Conservation (phyloP, 2,329 filamentous ascomycete genomes). For the Xylariaceae sp. region DNA sequence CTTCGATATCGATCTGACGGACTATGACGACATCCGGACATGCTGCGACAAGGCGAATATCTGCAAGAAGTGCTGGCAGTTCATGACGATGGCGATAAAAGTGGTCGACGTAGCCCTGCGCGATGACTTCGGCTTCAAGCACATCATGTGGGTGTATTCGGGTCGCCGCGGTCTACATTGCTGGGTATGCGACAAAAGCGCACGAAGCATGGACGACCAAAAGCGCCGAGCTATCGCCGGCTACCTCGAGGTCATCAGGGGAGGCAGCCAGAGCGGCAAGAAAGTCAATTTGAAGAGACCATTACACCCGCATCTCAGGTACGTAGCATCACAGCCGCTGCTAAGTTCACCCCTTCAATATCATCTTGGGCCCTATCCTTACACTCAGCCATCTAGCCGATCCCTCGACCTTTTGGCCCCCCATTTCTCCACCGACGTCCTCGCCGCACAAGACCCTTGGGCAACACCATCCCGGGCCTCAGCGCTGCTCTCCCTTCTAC, state of each 20-base stretch:
- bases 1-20: constrained; percentile 99
- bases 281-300: constrained; percentile 80
- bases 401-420: constrained; percentile 80
- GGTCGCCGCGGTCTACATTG: constrained; percentile 95
- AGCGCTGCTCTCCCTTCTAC: constrained; percentile 77
- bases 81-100: constrained; percentile 97
- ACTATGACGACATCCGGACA: constrained; percentile 94
- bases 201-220: constrained; percentile 78
- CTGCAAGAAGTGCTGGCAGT: constrained; percentile 91
- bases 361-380: too few relatives aligned
- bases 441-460: constrained; percentile 86
- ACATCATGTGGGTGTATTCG: constrained; percentile 98
- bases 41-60: constrained; percentile 94
- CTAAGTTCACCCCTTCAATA: neutral
- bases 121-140: constrained; percentile 94
- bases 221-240: constrained; percentile 80
- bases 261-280: constrained; percentile 80
- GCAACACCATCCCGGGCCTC: constrained; percentile 63
- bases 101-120: constrained; percentile 82
- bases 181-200: constrained; percentile 92
- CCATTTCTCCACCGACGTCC: constrained; percentile 79
- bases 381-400: constrained; percentile 43
- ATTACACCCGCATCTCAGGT: constrained; percentile 83
- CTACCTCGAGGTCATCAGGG: constrained; percentile 87
- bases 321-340: constrained; percentile 26